Evolutionary conservation across 345 rosid species (phyloP).

Genomic region (Gossypioides kirkii): DNA sequence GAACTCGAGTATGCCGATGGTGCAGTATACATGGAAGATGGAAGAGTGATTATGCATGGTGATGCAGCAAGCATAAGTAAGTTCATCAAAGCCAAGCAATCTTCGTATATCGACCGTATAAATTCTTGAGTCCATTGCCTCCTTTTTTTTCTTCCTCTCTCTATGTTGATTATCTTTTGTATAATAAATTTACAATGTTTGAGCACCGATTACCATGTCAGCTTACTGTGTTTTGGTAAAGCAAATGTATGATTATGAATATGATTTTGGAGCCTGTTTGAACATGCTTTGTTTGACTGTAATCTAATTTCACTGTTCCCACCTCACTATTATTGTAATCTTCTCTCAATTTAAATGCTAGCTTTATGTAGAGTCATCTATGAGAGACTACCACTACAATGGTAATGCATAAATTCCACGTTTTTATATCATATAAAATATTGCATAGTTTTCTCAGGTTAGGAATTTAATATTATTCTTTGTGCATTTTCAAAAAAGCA

Average conservation of each 20-base stretch:
- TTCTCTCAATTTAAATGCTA: no score
- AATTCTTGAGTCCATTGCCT: slow-evolving; percentile 29
- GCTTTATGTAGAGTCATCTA: no score
- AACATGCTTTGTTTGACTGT: neutral
- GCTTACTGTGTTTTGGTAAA: neutral
- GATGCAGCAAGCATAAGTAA: slow-evolving; percentile 50
- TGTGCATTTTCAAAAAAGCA: neutral
- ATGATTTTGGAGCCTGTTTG: neutral
- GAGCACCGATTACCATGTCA: neutral
- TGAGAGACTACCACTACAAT: no score
- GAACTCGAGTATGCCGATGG: slow-evolving; percentile 89
- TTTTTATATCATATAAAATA: neutral
- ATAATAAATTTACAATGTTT: neutral
- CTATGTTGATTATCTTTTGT: slow-evolving; percentile 5
- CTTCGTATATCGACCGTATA: slow-evolving; percentile 45
- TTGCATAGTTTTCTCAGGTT: neutral
- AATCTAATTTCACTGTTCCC: neutral
- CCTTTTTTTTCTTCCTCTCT: neutral
- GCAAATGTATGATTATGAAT: neutral
- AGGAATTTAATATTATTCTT: neutral
- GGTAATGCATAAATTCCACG: no score
- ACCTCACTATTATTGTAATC: neutral
- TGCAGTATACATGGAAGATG: slow-evolving; percentile 81
- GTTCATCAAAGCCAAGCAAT: slow-evolving; percentile 54
- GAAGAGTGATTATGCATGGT: slow-evolving; percentile 63